phyloP scores from a whole-genome alignment of 2,329 filamentous ascomycete species.

The Stromatinia cepivora region DNA sequence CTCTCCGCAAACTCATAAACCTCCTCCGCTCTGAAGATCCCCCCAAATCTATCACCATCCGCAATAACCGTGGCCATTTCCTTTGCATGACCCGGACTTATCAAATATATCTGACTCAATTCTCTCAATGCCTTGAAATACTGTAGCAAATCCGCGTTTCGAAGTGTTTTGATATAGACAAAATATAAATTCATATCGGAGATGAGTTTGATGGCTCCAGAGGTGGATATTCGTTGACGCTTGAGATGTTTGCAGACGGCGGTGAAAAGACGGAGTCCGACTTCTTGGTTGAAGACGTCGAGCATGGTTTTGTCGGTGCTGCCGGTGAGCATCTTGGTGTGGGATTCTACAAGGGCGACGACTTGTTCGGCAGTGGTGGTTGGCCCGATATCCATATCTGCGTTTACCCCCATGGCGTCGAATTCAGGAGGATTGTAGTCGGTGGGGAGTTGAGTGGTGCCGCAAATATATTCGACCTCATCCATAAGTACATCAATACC shows the following conservation, averaged over 20 bases:
- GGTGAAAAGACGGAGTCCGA: conserved; percentile 87
- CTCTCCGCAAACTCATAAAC: conserved; percentile 96
- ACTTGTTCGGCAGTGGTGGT: conserved; percentile 78
- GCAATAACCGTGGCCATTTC: conserved; percentile 95
- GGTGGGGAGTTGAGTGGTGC: conserved; percentile 78
- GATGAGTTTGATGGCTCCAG: conserved; percentile 88
- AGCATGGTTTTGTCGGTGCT: conserved; percentile 98
- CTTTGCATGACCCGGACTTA: conserved; percentile 82
- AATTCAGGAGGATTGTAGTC: conserved; percentile 76
- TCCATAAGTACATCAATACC: conserved; percentile 98
- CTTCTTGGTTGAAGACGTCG: conserved; percentile 97
- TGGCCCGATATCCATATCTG: conserved; percentile 63
- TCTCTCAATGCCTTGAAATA: conserved; percentile 93
- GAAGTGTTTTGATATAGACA: conserved; percentile 76
- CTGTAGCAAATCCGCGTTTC: conserved; percentile 78
- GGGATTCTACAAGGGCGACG: conserved; percentile 80
- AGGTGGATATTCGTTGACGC: conserved; percentile 85
- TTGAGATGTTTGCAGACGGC: conserved; percentile 97
- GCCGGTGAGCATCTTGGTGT: conserved; percentile 89
- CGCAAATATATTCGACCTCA: conserved; percentile 93
- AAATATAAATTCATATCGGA: conserved; percentile 96
- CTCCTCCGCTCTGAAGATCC: conserved; percentile 92
- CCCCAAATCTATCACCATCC: conserved; percentile 83
- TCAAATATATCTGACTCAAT: conserved; percentile 92
- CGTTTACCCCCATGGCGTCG: conserved; percentile 39